These are phyloP conservation scores for Panicum hallii DNA, from an alignment of 202 grass and related monocot genomes.

Conservation along the genomic window DNA sequence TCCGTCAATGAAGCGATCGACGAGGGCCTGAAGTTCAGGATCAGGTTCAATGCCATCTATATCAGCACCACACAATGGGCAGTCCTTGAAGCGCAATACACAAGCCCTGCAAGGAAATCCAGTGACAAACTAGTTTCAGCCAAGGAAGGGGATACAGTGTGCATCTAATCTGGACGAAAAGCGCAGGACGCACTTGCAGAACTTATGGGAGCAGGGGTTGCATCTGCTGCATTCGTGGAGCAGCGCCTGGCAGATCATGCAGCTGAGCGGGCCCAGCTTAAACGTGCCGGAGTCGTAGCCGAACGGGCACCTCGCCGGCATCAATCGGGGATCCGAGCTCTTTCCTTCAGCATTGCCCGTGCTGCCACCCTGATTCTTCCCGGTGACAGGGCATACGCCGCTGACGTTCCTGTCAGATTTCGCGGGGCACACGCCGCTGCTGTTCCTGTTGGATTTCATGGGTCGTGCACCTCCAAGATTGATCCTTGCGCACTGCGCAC, in stretches of 20 bases:
- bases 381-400: neutral
- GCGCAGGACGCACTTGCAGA: slow-evolving; percentile 74
- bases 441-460: neutral
- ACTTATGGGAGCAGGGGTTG: slow-evolving; percentile 79
- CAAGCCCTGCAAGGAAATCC: slow-evolving; percentile 56
- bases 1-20: slow-evolving; percentile 82
- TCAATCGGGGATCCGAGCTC: neutral
- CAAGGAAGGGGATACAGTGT: neutral
- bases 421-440: neutral
- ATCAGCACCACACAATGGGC: slow-evolving; percentile 81
- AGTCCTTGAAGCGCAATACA: slow-evolving; percentile 83
- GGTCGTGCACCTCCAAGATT: neutral
- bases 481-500: neutral
- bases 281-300: slow-evolving; percentile 91
- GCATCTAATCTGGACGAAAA: neutral
- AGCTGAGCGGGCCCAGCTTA: slow-evolving; percentile 90
- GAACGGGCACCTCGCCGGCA: slow-evolving; percentile 69
- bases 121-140: neutral
- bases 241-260: slow-evolving; percentile 85
- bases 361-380: neutral
- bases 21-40: slow-evolving; percentile 67
- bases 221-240: slow-evolving; percentile 84
- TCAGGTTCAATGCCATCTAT: slow-evolving; percentile 77
- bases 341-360: neutral
- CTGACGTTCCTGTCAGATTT: slow-evolving; percentile 1